Evolutionary conservation across 2,329 filamentous ascomycete genomes (phyloP).

Genomic region (Paraconiothyrium sp.): DNA sequence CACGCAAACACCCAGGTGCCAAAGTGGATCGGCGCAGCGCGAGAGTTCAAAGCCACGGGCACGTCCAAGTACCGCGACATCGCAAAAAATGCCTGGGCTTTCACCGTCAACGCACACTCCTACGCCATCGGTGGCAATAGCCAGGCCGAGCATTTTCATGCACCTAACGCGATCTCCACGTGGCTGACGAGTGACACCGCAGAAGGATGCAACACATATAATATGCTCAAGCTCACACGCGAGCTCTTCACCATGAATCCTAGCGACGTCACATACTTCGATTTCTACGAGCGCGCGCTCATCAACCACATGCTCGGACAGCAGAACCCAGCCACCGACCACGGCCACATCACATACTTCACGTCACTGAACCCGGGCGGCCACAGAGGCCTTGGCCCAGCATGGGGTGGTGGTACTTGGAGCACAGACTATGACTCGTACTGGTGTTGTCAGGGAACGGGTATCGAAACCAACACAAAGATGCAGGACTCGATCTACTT

Average conservation of each 20-base stretch:
- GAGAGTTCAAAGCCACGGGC: slow-evolving; percentile 61
- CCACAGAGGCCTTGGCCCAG: slow-evolving; percentile 60
- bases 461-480: slow-evolving; percentile 64
- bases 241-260: slow-evolving; percentile 61
- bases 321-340: slow-evolving; percentile 55
- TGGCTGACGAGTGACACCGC: slow-evolving; percentile 59
- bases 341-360: slow-evolving; percentile 65
- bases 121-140: slow-evolving; percentile 66
- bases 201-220: slow-evolving; percentile 65
- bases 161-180: slow-evolving; percentile 57
- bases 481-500: slow-evolving; percentile 64
- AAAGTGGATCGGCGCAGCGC: slow-evolving; percentile 63
- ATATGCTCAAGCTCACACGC: slow-evolving; percentile 66
- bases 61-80: slow-evolving; percentile 58
- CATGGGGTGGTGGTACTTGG: slow-evolving; percentile 63
- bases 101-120: slow-evolving; percentile 58
- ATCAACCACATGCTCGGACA: slow-evolving; percentile 63
- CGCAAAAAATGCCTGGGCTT: slow-evolving; percentile 60
- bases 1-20: slow-evolving; percentile 65
- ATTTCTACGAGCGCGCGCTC: slow-evolving; percentile 63
- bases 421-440: slow-evolving; percentile 63
- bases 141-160: slow-evolving; percentile 62
- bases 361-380: slow-evolving; percentile 61
- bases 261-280: slow-evolving; percentile 57
- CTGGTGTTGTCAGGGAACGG: slow-evolving; percentile 65